A percentile compares a stretch with the other conserved stretches of the same genome.
phyloP scores from a whole-genome alignment of 345 rosid genomes.

The Firmiana major region DNA sequence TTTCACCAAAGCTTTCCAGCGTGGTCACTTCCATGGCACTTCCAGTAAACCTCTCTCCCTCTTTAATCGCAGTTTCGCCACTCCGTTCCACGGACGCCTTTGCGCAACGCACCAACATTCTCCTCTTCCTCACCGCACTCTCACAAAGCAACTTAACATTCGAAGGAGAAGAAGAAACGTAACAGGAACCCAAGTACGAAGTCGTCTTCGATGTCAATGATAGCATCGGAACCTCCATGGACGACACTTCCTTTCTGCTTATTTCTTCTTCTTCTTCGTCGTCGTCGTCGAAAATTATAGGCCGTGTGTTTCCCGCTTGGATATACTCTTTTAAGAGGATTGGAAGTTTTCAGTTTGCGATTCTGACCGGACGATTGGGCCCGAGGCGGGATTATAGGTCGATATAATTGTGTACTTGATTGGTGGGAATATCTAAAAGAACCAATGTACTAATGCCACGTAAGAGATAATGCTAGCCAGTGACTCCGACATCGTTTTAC shows the following conservation, averaged over 20 bases:
- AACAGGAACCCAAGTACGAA: slow-evolving; percentile 33
- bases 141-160: slow-evolving; percentile 15
- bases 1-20: slow-evolving; percentile 59
- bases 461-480: slow-evolving; percentile 6
- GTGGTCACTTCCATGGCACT: slow-evolving; percentile 75
- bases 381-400: not conserved
- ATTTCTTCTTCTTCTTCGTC: not conserved
- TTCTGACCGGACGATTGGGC: not conserved
- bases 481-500: not conserved
- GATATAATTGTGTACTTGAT: no score
- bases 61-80: slow-evolving; percentile 43
- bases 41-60: slow-evolving; percentile 43
- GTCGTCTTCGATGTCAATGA: slow-evolving; percentile 20
- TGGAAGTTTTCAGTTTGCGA: not conserved
- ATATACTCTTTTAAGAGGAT: not conserved
- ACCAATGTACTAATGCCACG: not conserved
- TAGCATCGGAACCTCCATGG: slow-evolving; percentile 46
- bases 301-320: not conserved
- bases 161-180: slow-evolving; percentile 18
- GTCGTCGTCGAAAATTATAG: not conserved
- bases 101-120: slow-evolving; percentile 26
- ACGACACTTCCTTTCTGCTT: not conserved
- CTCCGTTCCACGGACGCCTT: slow-evolving; percentile 46
- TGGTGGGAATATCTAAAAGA: no score
- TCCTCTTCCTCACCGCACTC: slow-evolving; percentile 28